Base-by-base conservation (phyloP, 345 rosid species). In the Citrus sp. region DNA sequence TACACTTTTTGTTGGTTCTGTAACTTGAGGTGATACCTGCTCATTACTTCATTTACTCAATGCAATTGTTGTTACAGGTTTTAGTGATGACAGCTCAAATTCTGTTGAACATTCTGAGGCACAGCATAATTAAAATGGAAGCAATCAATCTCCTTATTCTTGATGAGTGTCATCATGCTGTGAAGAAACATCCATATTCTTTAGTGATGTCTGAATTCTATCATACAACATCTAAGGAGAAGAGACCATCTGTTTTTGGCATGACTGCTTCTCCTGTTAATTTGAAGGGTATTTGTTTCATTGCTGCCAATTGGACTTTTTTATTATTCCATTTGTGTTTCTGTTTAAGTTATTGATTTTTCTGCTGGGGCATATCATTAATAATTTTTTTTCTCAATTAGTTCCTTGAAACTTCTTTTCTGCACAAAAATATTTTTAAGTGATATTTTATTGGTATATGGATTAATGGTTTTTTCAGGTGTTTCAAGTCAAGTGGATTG, bases 241-340 rank as follows among this genome's bases (percentile, higher is more conserved):
- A 88, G 84, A 88, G 98, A 81, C 99, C 99, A 34, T 86, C 97
- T 66, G 90, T 96, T 68, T 96, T 96, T 82, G 99, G 99, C 81
- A 96, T 96, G 99, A 96, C 99, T 75, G 99, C 99, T 76, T 96
- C 99, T 14, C 99, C 99, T 64, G 99, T 96, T 78, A 96, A 96
- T 83, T 85, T 96, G 78, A 96, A 96, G 78, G 99, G 99, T 95
- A 90, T 72, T 12, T 32, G 64, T 77, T 78, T 65, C 28, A 62
- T 72, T 58, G 82, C 22, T 37, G 5, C 27, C 30, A 10, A 10
- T 34, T 58, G 32, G 49, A 12, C 24, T 80, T 78, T 59, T 72
- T 28, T 28, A 67, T 75, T 71, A 49, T 28, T 5, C 37, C 72
- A 73, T 71, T 22, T 58, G 18, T 76, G 30, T 51, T 73, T 37